Evolutionary conservation across 2,329 filamentous ascomycete species (phyloP), one percentile per base, ranked within the genome.

Genomic region (Talaromyces sp.): DNA sequence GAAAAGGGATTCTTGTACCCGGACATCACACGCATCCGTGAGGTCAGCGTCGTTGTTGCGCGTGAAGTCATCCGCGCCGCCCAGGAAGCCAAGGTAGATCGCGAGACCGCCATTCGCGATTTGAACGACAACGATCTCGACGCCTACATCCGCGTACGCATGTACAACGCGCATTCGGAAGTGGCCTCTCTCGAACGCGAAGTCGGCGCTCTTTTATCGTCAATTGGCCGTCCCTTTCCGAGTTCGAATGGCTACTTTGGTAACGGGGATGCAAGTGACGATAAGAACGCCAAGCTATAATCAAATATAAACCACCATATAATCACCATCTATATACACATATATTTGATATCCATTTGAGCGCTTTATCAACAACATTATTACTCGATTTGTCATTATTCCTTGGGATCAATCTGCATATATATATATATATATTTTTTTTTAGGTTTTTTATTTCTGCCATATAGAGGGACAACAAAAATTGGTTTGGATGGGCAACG

Each of bases 1-100:
- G 87, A 89, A 64, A 87, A 89, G 76, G 92, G 92, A 63, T 89
- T 96, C 76, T 89, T 98, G 74, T 98, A 99, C 82, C 95, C 92
- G 13, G 87, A 89, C 75, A 91, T 99, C 74, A 89, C 92, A 78
- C 90, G 95, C 68, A 96, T 99, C 69, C 88, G 95, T 52, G 92
- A 97, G 37, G 93, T 96, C 66, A 94, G 89, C 74, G 85, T 97
- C 66, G 79, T 91, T 57, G 93, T 98, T 35, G 92, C 93, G 37
- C 88, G 92, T 59, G 92, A 94, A 79, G 93, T 97, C 70, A 97
- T 98, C 85, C 93, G 95, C 77, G 89, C 92, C 25, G 93, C 94
- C 6, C 90, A 96, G 73, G 84, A 89, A 68, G 92, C 92, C 71
- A 90, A 90, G 67, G 90, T 97, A 60, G 81, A 83, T 69, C 78